Evolutionary conservation across 2,329 filamentous ascomycete species (phyloP).

Genomic region (Monosporascus sp.): DNA sequence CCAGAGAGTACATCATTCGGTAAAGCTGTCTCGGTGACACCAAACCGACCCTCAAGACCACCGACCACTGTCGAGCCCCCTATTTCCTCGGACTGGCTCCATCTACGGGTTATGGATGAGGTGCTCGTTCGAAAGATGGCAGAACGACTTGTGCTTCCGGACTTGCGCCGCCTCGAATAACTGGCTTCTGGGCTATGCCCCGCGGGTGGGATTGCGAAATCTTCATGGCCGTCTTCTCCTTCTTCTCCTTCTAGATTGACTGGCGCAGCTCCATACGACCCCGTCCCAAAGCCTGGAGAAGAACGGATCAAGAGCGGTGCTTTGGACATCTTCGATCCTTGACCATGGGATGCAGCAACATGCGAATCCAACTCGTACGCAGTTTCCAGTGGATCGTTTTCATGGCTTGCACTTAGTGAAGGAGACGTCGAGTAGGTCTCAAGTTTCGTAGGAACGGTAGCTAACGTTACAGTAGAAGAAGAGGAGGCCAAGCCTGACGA

Average conservation of each 20-base stretch:
- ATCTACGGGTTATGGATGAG: constrained; percentile 21
- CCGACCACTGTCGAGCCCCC: constrained; percentile 46
- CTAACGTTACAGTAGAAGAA: neutral
- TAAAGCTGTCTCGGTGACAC: constrained; percentile 42
- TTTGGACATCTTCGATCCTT: constrained; percentile 32
- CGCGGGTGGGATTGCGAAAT: constrained; percentile 12
- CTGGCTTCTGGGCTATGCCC: constrained; percentile 19
- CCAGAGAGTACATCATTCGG: constrained; percentile 40
- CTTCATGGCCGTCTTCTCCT: constrained; percentile 25
- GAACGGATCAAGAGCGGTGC: constrained; percentile 54
- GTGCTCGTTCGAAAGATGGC: constrained; percentile 17
- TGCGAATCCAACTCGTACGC: constrained; percentile 15
- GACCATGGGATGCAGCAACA: constrained; percentile 10
- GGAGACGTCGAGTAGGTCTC: constrained; percentile 11
- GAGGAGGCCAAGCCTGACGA: neutral
- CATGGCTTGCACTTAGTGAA: constrained; percentile 18
- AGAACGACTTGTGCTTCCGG: constrained; percentile 17
- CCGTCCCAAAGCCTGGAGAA: constrained; percentile 54
- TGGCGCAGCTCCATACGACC: constrained; percentile 55
- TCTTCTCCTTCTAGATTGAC: constrained; percentile 32
- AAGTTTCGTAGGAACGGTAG: neutral
- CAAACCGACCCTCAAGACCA: constrained; percentile 49
- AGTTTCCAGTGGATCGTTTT: constrained; percentile 10
- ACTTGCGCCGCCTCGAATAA: constrained; percentile 17
- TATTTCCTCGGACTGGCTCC: constrained; percentile 41